phyloP scores from a whole-genome alignment of 192 early-diverging fungal species.

The Paraglomus occultum region DNA sequence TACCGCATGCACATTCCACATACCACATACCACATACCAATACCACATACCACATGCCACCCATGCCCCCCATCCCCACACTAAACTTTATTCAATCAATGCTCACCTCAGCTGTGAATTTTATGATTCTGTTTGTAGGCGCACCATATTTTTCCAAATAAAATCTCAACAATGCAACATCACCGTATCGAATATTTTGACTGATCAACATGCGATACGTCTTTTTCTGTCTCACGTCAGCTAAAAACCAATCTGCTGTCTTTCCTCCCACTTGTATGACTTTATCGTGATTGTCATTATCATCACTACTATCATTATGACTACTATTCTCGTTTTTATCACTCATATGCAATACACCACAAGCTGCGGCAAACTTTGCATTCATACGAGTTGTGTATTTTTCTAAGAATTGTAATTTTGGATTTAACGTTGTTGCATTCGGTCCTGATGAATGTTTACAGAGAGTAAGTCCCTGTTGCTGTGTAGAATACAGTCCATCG shows the following conservation, averaged over 20 bases:
- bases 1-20: too few species aligned
- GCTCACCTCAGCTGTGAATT: slow-evolving; percentile 22
- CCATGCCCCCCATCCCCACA: too few species aligned
- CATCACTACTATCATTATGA: neutral
- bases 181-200: slow-evolving; percentile 44
- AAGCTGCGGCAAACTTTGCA: slow-evolving; percentile 17
- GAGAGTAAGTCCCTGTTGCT: slow-evolving; percentile 7
- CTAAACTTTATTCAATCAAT: too few species aligned
- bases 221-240: slow-evolving; percentile 43
- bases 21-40: too few species aligned
- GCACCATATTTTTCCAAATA: slow-evolving; percentile 43
- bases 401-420: slow-evolving; percentile 25
- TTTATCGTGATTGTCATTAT: too few species aligned
- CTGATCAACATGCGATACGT: slow-evolving; percentile 46
- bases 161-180: slow-evolving; percentile 41
- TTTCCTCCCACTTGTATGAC: slow-evolving; percentile 30
- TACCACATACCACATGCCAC: too few species aligned
- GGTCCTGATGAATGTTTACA: slow-evolving; percentile 3
- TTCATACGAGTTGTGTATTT: slow-evolving; percentile 26
- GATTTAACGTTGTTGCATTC: neutral
- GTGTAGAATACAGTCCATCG: slow-evolving; percentile 1
- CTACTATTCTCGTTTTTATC: neutral
- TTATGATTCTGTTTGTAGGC: slow-evolving; percentile 20
- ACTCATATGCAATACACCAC: neutral
- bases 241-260: slow-evolving; percentile 38